Percentiles rank a stretch among this genome's conserved stretches.
Evolutionary conservation across 106 monocot species (phyloP).

Genomic region (Acorus gramineus): DNA sequence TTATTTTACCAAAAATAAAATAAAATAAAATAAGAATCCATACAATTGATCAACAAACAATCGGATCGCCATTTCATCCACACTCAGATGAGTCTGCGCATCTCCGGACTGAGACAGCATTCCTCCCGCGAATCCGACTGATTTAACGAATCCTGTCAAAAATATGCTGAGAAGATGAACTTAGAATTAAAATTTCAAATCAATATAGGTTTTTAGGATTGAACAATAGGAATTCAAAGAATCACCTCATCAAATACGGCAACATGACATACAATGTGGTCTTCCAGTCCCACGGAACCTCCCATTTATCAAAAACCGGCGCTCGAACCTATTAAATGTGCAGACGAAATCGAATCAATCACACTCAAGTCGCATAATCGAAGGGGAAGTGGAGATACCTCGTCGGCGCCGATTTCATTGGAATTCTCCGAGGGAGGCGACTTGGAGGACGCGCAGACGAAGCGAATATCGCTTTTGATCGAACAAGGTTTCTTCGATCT

Average conservation of each 20-base stretch:
- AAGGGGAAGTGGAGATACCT: too few species aligned
- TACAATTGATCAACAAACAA: conserved; percentile 40
- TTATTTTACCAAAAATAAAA: background rate
- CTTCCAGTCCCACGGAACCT: conserved; percentile 50
- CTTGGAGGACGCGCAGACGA: too few species aligned
- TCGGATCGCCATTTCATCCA: conserved; percentile 25
- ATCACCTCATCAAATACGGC: conserved; percentile 47
- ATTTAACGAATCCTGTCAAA: conserved; percentile 21
- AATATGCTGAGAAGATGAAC: conserved; percentile 18
- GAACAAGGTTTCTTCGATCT: too few species aligned
- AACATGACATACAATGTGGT: conserved; percentile 27
- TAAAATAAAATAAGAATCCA: background rate
- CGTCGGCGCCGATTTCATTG: too few species aligned
- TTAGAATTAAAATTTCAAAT: conserved; percentile 1
- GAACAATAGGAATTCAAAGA: background rate
- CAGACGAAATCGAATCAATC: too few species aligned
- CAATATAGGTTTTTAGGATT: background rate
- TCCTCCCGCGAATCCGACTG: conserved; percentile 1
- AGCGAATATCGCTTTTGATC: too few species aligned
- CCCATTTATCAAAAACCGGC: conserved; percentile 14
- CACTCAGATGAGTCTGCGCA: conserved; percentile 3
- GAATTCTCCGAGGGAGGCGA: too few species aligned
- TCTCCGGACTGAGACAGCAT: conserved; percentile 1
- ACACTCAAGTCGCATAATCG: too few species aligned
- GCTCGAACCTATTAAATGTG: too few species aligned